Conservation (phyloP, 441 rosid genomes). For the Pelargonium myrrhifolium region DNA sequence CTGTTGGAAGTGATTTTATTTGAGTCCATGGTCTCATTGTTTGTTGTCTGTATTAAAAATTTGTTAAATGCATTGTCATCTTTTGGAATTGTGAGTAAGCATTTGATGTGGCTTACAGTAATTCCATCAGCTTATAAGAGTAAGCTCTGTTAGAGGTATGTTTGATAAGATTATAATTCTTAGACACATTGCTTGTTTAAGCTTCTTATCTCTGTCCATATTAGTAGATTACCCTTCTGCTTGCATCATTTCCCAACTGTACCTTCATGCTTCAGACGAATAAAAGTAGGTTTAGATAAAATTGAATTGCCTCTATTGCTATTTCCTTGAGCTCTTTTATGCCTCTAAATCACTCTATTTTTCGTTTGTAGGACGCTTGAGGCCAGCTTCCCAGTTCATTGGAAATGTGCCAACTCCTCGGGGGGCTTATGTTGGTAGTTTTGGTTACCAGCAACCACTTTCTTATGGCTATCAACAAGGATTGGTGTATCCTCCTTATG, state of each 20-base stretch:
- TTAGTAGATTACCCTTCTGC: background rate
- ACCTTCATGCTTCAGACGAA: background rate
- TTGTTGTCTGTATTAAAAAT: background rate
- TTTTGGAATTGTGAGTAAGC: background rate
- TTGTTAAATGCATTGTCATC: background rate
- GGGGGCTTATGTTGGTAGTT: slow-evolving; percentile 44
- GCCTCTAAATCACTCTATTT: background rate
- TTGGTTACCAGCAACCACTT: slow-evolving; percentile 36
- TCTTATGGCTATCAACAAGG: slow-evolving; percentile 36
- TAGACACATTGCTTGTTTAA: background rate
- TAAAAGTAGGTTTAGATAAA: background rate
- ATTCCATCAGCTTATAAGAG: background rate
- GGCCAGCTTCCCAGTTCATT: slow-evolving; percentile 40
- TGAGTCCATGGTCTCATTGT: background rate
- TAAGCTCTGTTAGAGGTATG: background rate
- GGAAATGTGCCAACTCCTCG: slow-evolving; percentile 41
- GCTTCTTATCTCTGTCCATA: too few species aligned
- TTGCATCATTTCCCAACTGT: background rate
- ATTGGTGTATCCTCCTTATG: slow-evolving; percentile 58
- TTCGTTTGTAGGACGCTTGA: slow-evolving; percentile 41
- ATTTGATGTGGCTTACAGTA: background rate
- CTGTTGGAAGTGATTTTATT: background rate
- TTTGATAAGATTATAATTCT: background rate
- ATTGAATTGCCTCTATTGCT: too few species aligned
- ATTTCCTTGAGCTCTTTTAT: too few species aligned